Evolutionary conservation across 2,329 filamentous ascomycete genomes (phyloP), one percentile per base, ranked within the genome.

Genomic region (Thermoascus crustaceus): DNA sequence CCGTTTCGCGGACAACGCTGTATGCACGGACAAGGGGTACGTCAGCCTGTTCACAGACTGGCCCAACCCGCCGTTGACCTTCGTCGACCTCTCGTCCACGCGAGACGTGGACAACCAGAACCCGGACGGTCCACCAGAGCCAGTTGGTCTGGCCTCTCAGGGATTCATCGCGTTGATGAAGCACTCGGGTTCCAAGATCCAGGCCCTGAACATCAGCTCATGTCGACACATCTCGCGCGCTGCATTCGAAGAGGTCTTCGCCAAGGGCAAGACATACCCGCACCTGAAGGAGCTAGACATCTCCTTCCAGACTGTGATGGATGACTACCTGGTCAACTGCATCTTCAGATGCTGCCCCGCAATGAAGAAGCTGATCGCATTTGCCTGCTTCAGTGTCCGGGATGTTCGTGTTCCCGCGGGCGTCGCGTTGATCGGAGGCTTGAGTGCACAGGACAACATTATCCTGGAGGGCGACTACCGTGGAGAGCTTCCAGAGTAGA

Each of bases 151-250:
- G 20, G 85, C 81, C 34, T 81, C 78, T 1, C 62, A 73, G 4
- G 87, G 83, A 0, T 89, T 96, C 63, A 67, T 72, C 44, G 84
- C 85, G 0, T 63, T 95, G 27, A 94, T 95, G 85, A 64, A 67
- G 0, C 89, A 95, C 54, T 94, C 87, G 0, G 84, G 85, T 3
- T 54, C 63, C 1, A 68, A 63, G 7, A 61, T 96, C 2, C 69
- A 71, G 40, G 66, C 73, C 25, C 67, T 96, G 21, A 84, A 93
- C 52, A 68, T 95, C n/a, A 76, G 85, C 9, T 84, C 82, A 0
- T 94, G 86, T 53, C 80, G 89, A 3, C 82, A 94, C 55, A 88
- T 96, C 43, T 73, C 76, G 1, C 69, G 73, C 21, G 64, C 73
- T 10, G 78, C 84, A 0, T 87, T 94, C 40, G 77, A 85, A 42